A percentile compares a stretch with the other conserved stretches of the same genome.
Evolutionary conservation across 805 yeast genomes (phyloP).

Genomic region (Lachancea quebecensis): DNA sequence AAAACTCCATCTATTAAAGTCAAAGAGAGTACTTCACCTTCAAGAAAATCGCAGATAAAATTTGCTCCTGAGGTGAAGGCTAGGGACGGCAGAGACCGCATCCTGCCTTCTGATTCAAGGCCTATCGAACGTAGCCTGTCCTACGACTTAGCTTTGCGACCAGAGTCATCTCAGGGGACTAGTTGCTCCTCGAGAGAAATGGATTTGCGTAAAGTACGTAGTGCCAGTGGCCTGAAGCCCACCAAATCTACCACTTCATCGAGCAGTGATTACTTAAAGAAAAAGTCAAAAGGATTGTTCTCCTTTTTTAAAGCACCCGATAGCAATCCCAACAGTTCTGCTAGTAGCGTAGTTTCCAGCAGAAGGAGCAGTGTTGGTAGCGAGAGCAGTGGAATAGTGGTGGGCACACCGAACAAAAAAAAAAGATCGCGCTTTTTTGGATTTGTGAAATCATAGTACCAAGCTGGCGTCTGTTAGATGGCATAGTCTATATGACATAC

Average conservation of each 20-base stretch:
- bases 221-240: conserved; percentile 17
- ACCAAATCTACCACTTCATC: conserved; percentile 15
- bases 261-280: conserved; percentile 4
- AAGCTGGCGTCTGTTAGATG: neutral
- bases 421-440: conserved; percentile 7
- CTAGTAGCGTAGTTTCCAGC: conserved; percentile 16
- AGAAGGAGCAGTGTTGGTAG: conserved; percentile 17
- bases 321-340: conserved; percentile 8
- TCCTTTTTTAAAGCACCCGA: conserved; percentile 14
- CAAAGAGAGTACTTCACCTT: neutral
- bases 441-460: neutral
- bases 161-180: conserved; percentile 2
- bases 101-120: conserved; percentile 9
- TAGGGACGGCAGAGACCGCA: conserved; percentile 19
- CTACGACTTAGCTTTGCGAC: conserved; percentile 7
- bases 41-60: conserved; percentile 16
- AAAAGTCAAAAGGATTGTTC: conserved; percentile 12
- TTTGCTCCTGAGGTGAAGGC: conserved; percentile 22
- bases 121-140: conserved; percentile 7
- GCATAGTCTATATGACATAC: no score
- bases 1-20: conserved; percentile 3
- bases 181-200: conserved; percentile 1
- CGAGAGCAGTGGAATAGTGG: conserved; percentile 7
- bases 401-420: neutral
- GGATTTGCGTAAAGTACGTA: conserved; percentile 18